Evolutionary conservation across 805 yeast genomes (phyloP), one percentile per base, ranked within the genome.

Genomic region (Candida maris): DNA sequence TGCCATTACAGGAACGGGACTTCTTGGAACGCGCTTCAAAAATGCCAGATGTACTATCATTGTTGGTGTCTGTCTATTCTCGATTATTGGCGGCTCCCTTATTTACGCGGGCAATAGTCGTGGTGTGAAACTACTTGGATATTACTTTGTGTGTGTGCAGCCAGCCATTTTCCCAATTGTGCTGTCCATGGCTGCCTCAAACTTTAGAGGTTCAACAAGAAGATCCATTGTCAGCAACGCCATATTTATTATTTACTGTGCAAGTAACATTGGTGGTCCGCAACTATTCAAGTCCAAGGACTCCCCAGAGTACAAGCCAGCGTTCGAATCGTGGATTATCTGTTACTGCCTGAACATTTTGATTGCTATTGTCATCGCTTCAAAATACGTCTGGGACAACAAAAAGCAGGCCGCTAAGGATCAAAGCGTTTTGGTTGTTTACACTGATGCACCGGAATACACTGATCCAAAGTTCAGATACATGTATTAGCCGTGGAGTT

Each of bases 241-340:
- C 23, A 68, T 72, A 27, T 67, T 81, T 59, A 65, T 80, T 35
- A 75, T 75, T 8, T 82, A 79, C 55, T 77, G 85, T 32, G 72
- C 76, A 21, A 83, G 85, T 13, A 77, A 79, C 53, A 63, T 82
- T 32, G 73, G 77, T 33, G 88, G 88, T 4, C 86, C 89, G 4
- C 86, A 80, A 54, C 67, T 84, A 14, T 83, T 82, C 64, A 67
- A 66, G 41, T 58, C 70, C 1, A 51, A 61, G 8, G 76, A 79
- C 36, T 77, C 75, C 16, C 87, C 87, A 13, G 54, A 57, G 16
- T 83, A 81, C 52, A 58, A 56, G 6, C 71, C 75, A 25, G 85
- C 81, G 4, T 76, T 75, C 48, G 62, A 71, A 27, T 67, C 78
- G 1, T 68, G 77, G 59, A 68, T 78, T 41, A 72, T 67, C 13